Base-by-base conservation (phyloP, 2,329 filamentous ascomycete genomes). In the Aureobasidium sp. region DNA sequence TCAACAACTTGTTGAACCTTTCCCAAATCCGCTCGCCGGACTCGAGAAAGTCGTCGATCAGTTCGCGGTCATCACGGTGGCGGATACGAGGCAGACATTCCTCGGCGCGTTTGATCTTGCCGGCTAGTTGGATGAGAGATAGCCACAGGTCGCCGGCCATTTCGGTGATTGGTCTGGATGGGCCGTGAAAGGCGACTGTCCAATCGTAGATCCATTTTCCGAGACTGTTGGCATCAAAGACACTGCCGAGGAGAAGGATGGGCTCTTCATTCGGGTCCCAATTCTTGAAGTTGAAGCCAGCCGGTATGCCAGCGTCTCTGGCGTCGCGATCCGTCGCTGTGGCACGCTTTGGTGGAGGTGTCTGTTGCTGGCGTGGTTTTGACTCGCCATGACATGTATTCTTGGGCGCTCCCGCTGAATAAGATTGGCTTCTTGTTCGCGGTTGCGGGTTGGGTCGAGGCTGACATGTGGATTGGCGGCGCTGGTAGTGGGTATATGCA, bases 191-290 rank as follows among this genome's bases (percentile, higher is more conserved):
- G 74, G 88, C 95, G 59, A 96, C 88, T 16, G 93, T 96, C 93
- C 93, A 98, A 77, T 97, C 93, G 71, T 95, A 98, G 66, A 98
- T 94, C 93, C 93, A 98, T 73, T 96, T 96, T 65, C 93, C 93
- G 25, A 98, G 79, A 22, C 89, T 95, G 78, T 97, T 96, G 65
- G 91, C 88, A 67, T 97, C 93, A 66, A 97, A 97, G 54, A 97
- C 93, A 66, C 88, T 95, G 47, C 93, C 93, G 19, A 97, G 79
- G 22, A 98, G 80, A 66, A 96, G 84, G 67, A 98, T 96, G 48
- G 93, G 93, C 61, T 90, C 84, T 74, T 97, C 91, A 24, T 82
- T 84, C 0, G 91, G 91, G 68, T 98, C 93, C 93, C 93, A 97
- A 75, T 97, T 95, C 79, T 97, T 97, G 67, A 91, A 83, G 22